Evolutionary conservation across 176 grass and related monocot genomes (phyloP), one percentile per base, ranked within the genome.

Genomic region (Carex parvula): DNA sequence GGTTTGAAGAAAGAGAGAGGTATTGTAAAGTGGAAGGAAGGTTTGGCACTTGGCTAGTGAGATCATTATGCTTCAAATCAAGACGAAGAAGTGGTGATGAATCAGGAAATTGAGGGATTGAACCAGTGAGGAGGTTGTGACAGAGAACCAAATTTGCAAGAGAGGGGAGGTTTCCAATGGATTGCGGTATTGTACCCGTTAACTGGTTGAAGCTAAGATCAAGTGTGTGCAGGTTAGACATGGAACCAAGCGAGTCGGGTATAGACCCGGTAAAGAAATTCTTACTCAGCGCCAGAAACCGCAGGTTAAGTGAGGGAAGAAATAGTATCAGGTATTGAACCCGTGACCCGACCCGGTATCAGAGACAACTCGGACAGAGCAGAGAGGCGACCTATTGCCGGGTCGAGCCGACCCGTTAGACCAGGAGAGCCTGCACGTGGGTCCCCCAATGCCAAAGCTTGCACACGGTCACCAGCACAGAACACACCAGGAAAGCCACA

Each of bases 171-270:
- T 86, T 58, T 0, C 86, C 83, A 29, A 97, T 0, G 11, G 94
- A 91, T 29, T 91, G 81, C 8, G 94, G 91, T 33, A 94, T 83
- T 26, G 79, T 14, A 70, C 92, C 95, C 12, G 84, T 89, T 75
- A 98, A 92, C 82, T 88, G 92, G 76, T 98, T 98, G 81, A 92
- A 98, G 90, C 95, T 98, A 58, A 98, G 84, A 88, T 98, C 95
- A 78, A 98, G 90, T 39, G 91, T 98, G 12, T 92, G 90, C 74
- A 98, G 90, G 68, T 86, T 90, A 78, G 87, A 81, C 37, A 98
- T 84, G 60, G 84, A 85, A 57, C 85, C 58, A 66, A 98, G 12
- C 10, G 87, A 90, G 82, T 87, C 78, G 0, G 92, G 92, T 17
- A 98, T 90, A 14, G 6, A 17, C 9, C 95, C 95, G 17, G 90